A percentile compares a stretch with the other conserved stretches of the same genome.
Evolutionary conservation across 306 rosid species (phyloP).

Genomic region (Ochetophila trinervis): DNA sequence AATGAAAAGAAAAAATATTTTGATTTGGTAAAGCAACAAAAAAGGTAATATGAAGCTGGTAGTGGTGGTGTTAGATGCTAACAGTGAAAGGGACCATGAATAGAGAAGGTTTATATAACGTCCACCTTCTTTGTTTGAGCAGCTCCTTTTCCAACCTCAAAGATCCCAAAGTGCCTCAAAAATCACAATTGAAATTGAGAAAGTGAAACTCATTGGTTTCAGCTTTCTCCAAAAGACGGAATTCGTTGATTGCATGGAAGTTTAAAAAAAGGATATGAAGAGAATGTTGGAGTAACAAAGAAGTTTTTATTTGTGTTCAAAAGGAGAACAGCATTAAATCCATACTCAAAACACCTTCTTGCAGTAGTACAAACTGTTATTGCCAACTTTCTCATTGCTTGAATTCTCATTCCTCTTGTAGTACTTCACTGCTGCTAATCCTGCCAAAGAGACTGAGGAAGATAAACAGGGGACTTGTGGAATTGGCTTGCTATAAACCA

Average conservation of each 20-base stretch:
- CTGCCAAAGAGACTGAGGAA: background rate
- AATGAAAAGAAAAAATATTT: slow-evolving; percentile 7
- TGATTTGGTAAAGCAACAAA: slow-evolving; percentile 1
- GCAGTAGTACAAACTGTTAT: too few species aligned
- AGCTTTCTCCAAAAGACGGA: background rate
- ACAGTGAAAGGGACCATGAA: background rate
- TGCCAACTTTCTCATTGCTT: background rate
- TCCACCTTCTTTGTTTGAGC: background rate
- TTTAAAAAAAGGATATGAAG: slow-evolving; percentile 5
- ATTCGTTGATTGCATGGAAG: background rate
- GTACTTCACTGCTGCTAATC: slow-evolving; percentile 2
- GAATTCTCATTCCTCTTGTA: background rate
- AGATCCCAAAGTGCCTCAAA: slow-evolving; percentile 13
- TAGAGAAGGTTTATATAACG: background rate
- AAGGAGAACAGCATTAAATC: too few species aligned
- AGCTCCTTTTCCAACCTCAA: slow-evolving; percentile 3
- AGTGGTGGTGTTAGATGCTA: slow-evolving; percentile 19
- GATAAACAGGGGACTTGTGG: slow-evolving; percentile 7
- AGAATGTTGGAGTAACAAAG: background rate
- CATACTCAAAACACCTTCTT: too few species aligned
- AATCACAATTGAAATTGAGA: slow-evolving; percentile 3
- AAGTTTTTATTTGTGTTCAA: slow-evolving; percentile 1
- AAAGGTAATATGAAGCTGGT: slow-evolving; percentile 18
- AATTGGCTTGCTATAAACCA: too few species aligned
- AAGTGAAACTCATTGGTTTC: background rate